These are phyloP conservation scores for Cladobotryum mycophilum DNA, from an alignment of 2,329 filamentous ascomycete species.

Conservation along the genomic window DNA sequence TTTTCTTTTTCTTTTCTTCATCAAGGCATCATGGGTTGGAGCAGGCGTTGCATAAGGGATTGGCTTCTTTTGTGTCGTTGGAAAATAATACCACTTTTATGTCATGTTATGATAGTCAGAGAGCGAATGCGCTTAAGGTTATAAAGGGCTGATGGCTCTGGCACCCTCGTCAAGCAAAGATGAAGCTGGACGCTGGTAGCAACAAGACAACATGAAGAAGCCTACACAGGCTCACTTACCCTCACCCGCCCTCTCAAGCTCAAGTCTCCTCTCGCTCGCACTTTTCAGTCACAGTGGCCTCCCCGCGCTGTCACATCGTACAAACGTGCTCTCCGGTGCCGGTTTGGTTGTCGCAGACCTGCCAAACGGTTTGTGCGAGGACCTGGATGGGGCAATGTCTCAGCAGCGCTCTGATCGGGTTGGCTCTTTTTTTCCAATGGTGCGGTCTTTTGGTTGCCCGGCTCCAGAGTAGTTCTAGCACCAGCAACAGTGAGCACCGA, in stretches of 20 bases:
- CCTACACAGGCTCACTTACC: too few relatives aligned
- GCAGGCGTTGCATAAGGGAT: conserved; percentile 10
- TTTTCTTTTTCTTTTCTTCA: neutral
- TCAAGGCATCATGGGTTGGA: conserved; percentile 6
- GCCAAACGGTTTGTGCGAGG: neutral
- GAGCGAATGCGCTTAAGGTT: neutral
- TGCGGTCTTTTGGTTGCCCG: neutral
- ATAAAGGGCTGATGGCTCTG: neutral
- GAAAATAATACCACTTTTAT: conserved; percentile 1
- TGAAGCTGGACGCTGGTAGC: too few relatives aligned
- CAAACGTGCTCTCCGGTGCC: neutral
- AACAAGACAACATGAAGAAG: too few relatives aligned
- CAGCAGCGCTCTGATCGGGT: neutral
- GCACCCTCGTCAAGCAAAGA: conserved; percentile 1
- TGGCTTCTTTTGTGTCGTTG: conserved; percentile 2
- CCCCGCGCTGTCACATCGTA: neutral
- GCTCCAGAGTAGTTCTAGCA: neutral
- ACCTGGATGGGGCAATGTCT: conserved; percentile 1
- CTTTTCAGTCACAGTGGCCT: neutral
- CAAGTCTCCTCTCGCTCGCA: neutral
- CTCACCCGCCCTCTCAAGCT: too few relatives aligned
- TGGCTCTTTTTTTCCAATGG: too few relatives aligned
- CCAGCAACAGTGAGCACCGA: neutral
- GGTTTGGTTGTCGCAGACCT: neutral
- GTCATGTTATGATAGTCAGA: neutral